These are phyloP conservation scores for Rhododendron vialii DNA, from an alignment of 148 eudicot species.

Conservation along the genomic window DNA sequence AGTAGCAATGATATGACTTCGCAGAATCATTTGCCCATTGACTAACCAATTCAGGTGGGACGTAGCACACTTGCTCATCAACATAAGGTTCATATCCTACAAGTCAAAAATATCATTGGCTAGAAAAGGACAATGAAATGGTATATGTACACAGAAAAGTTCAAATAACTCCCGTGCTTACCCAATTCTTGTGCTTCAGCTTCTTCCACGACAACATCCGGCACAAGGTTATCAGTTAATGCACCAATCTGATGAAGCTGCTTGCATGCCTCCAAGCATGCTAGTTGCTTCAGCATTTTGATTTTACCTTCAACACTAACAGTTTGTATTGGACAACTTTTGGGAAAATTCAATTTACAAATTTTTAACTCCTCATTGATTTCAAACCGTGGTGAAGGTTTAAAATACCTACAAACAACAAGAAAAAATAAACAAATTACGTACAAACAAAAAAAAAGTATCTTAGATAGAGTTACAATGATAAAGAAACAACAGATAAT, in stretches of 20 bases:
- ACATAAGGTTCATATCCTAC: conserved; percentile 36
- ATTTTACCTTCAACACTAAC: conserved; percentile 39
- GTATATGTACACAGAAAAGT: neutral
- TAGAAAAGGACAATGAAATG: neutral
- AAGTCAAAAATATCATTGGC: neutral
- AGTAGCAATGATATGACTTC: conserved; percentile 47
- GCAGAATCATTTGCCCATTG: conserved; percentile 16
- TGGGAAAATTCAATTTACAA: conserved; percentile 64
- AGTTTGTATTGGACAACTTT: conserved; percentile 57
- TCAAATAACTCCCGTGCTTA: neutral
- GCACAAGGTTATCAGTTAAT: conserved; percentile 76
- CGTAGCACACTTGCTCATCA: conserved; percentile 38
- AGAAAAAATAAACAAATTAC: neutral
- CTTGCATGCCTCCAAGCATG: conserved; percentile 84
- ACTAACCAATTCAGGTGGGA: conserved; percentile 64
- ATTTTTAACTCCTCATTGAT: conserved; percentile 35
- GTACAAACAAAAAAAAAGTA: neutral
- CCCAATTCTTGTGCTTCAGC: conserved; percentile 42
- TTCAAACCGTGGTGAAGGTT: conserved; percentile 52
- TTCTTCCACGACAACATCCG: conserved; percentile 69
- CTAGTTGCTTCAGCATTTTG: conserved; percentile 59
- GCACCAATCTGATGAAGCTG: conserved; percentile 67
- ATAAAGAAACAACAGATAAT: neutral
- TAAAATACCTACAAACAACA: conserved; percentile 59
- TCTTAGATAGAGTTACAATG: neutral